A percentile compares a stretch with the other conserved stretches of the same genome.
Conservation (phyloP, 345 rosid species). For the Raphanus sativus region DNA sequence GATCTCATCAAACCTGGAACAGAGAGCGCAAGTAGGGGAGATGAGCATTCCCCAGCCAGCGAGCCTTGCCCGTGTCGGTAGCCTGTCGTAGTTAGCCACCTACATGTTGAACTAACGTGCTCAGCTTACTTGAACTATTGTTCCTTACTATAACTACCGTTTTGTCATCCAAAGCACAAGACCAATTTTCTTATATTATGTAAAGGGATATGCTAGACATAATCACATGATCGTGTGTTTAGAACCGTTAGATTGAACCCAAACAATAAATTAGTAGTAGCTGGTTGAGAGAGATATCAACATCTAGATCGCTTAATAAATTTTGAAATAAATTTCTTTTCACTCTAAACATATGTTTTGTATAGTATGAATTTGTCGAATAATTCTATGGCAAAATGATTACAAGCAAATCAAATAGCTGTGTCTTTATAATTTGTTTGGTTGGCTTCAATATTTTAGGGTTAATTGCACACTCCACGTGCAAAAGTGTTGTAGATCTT, state of each 20-base stretch:
- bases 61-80: too few species aligned
- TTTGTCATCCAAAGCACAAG: conserved; percentile 7
- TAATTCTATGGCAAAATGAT: conserved; percentile 26
- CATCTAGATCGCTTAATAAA: conserved; percentile 2
- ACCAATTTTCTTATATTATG: background rate
- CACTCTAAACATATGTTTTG: background rate
- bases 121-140: background rate
- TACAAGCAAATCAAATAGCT: conserved; percentile 30
- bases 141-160: background rate
- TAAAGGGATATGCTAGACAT: background rate
- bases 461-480: conserved; percentile 35
- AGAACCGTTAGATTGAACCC: background rate
- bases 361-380: background rate
- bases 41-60: too few species aligned
- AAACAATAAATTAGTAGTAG: background rate
- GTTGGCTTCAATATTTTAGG: conserved; percentile 29
- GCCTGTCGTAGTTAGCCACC: too few species aligned
- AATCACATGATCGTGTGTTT: background rate
- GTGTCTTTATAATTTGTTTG: conserved; percentile 27
- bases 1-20: too few species aligned
- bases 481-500: conserved; percentile 34
- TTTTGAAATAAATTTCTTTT: background rate
- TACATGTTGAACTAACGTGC: too few species aligned
- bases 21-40: too few species aligned
- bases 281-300: background rate